Conservation (phyloP, 2,329 filamentous ascomycete species). For the Magnaporthiopsis incrustans region DNA sequence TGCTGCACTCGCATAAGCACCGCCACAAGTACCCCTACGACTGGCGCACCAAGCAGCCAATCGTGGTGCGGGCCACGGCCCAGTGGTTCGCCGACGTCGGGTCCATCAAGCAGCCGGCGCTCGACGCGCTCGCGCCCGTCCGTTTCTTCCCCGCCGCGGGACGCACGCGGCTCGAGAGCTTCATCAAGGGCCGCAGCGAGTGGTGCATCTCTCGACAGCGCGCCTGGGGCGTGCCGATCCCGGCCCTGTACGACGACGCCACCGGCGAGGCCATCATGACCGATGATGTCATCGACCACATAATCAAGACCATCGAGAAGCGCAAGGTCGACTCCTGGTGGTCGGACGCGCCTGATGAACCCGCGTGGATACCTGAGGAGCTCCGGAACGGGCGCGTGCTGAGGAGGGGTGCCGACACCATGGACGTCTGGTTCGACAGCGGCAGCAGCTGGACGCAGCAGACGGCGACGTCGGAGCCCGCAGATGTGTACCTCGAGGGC, state of each 20-base stretch:
- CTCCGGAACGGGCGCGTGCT: slow-evolving; percentile 48
- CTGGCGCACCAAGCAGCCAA: slow-evolving; percentile 89
- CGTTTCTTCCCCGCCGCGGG: slow-evolving; percentile 72
- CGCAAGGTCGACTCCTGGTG: slow-evolving; percentile 92
- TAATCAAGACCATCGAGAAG: slow-evolving; percentile 68
- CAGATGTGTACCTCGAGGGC: slow-evolving; percentile 89
- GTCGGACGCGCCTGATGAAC: slow-evolving; percentile 69
- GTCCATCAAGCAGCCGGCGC: slow-evolving; percentile 66
- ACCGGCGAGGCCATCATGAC: slow-evolving; percentile 76
- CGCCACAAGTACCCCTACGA: slow-evolving; percentile 96
- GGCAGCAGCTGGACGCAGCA: slow-evolving; percentile 78
- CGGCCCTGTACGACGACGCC: slow-evolving; percentile 71
- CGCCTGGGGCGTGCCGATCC: slow-evolving; percentile 94
- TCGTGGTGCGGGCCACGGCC: slow-evolving; percentile 85
- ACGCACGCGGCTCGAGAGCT: slow-evolving; percentile 69
- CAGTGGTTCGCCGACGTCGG: slow-evolving; percentile 97
- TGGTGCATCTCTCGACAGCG: slow-evolving; percentile 98
- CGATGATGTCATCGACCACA: slow-evolving; percentile 71
- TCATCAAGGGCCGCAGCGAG: slow-evolving; percentile 79
- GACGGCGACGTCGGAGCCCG: slow-evolving; percentile 35
- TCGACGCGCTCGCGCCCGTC: slow-evolving; percentile 62
- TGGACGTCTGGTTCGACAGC: slow-evolving; percentile 99
- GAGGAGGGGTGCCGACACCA: slow-evolving; percentile 81
- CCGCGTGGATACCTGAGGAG: slow-evolving; percentile 64
- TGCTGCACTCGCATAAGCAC: slow-evolving; percentile 64